Conservation (phyloP, 192 early-diverging fungal species). For the Backusella westeae region DNA sequence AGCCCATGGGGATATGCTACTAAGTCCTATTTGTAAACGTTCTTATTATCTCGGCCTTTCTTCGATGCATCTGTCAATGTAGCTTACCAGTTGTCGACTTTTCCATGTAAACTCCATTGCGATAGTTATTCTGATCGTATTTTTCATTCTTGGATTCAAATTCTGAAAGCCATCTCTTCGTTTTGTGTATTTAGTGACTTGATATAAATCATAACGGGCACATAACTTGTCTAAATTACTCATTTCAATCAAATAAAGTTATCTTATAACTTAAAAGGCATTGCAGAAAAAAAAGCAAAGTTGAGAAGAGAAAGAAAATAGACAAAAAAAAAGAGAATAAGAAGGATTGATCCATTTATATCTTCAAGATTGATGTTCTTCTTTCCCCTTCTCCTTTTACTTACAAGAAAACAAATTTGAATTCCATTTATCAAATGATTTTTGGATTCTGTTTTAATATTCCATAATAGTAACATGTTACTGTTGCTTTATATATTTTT, state of each 20-base stretch:
- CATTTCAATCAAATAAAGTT: neutral
- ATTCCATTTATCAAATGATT: neutral
- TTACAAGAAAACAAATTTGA: neutral
- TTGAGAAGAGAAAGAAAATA: neutral
- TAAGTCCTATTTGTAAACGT: neutral
- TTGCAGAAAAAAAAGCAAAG: neutral
- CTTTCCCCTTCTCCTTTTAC: neutral
- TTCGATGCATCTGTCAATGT: neutral
- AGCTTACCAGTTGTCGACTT: neutral
- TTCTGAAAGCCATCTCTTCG: constrained; percentile 9
- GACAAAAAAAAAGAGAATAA: neutral
- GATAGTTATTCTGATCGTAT: constrained; percentile 13
- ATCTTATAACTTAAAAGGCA: neutral
- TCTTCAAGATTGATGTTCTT: neutral
- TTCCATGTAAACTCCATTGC: neutral
- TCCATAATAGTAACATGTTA: neutral
- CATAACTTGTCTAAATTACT: constrained; percentile 10
- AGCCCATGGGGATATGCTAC: neutral
- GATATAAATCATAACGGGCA: constrained; percentile 12
- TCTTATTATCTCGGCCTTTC: neutral
- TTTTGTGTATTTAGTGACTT: constrained; percentile 21
- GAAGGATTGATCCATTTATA: neutral
- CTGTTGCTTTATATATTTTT: neutral
- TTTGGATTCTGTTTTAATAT: neutral
- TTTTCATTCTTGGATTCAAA: constrained; percentile 10